These are phyloP conservation scores for Litchi chinensis DNA, from an alignment of 345 rosid species.

Conservation along the genomic window DNA sequence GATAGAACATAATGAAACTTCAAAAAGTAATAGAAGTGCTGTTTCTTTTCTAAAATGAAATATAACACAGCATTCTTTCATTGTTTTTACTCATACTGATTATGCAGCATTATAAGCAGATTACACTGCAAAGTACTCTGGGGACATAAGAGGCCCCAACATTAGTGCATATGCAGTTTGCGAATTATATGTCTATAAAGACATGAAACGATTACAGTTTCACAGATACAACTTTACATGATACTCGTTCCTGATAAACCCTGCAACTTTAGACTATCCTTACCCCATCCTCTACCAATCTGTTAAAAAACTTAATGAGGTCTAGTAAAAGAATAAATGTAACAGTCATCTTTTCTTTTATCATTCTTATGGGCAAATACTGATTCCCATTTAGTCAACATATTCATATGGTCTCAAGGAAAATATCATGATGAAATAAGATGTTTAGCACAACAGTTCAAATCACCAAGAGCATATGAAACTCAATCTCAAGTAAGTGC, in stretches of 20 bases:
- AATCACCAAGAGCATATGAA: background rate
- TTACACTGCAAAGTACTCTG: background rate
- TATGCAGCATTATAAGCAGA: background rate
- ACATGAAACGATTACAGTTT: background rate
- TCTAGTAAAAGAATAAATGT: background rate
- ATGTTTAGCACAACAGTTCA: background rate
- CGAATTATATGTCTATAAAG: background rate
- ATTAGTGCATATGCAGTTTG: background rate
- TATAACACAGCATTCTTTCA: too few relatives aligned
- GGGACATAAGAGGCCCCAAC: background rate
- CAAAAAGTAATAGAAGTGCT: background rate
- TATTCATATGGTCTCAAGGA: background rate
- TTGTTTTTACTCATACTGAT: background rate
- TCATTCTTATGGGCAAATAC: background rate
- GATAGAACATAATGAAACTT: too few relatives aligned
- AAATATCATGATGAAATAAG: conserved; percentile 1
- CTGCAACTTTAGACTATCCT: background rate
- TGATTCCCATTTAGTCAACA: background rate
- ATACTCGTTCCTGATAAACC: background rate
- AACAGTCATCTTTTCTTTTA: background rate
- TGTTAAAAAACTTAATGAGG: background rate
- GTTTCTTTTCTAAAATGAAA: background rate
- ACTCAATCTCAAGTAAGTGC: background rate
- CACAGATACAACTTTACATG: background rate
- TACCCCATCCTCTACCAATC: background rate